phyloP scores from a whole-genome alignment of 2,329 filamentous ascomycete species.

The Hortaea werneckii region DNA sequence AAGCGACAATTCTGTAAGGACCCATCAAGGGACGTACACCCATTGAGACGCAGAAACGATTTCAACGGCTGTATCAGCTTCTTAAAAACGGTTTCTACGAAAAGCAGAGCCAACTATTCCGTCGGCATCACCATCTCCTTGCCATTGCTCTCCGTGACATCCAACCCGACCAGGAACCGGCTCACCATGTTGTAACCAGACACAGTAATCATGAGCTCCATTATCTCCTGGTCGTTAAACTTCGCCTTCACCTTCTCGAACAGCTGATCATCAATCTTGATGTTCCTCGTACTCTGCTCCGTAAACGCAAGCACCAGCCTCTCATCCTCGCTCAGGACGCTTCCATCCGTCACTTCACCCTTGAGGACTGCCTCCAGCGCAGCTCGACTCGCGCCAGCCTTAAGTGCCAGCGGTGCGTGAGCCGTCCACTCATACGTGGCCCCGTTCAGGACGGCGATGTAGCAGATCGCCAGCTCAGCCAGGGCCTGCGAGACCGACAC shows the following conservation, averaged over 20 bases:
- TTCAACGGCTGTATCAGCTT: too few relatives aligned
- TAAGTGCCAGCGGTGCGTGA: slow-evolving; percentile 23
- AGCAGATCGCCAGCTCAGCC: slow-evolving; percentile 27
- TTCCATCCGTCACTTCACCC: slow-evolving; percentile 12
- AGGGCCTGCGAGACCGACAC: slow-evolving; percentile 22
- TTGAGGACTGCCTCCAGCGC: slow-evolving; percentile 18
- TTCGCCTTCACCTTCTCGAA: slow-evolving; percentile 21
- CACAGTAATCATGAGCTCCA: slow-evolving; percentile 28
- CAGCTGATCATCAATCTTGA: slow-evolving; percentile 21
- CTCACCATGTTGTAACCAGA: slow-evolving; percentile 30
- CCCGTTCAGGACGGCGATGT: slow-evolving; percentile 26
- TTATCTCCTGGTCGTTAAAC: slow-evolving; percentile 24
- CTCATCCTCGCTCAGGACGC: slow-evolving; percentile 20
- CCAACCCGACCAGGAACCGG: slow-evolving; percentile 28
- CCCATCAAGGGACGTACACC: too few relatives aligned
- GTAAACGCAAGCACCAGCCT: slow-evolving; percentile 25
- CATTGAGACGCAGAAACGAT: too few relatives aligned
- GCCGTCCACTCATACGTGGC: slow-evolving; percentile 29
- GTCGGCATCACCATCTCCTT: slow-evolving; percentile 24
- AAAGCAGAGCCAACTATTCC: neutral
- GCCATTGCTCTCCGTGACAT: slow-evolving; percentile 30
- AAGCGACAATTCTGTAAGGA: too few relatives aligned
- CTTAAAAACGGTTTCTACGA: too few relatives aligned
- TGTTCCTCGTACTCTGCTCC: slow-evolving; percentile 23
- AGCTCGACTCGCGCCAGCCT: slow-evolving; percentile 18